These are phyloP conservation scores for Ogataea parapolymorpha DNA, from an alignment of 805 yeast genomes.

Conservation along the genomic window DNA sequence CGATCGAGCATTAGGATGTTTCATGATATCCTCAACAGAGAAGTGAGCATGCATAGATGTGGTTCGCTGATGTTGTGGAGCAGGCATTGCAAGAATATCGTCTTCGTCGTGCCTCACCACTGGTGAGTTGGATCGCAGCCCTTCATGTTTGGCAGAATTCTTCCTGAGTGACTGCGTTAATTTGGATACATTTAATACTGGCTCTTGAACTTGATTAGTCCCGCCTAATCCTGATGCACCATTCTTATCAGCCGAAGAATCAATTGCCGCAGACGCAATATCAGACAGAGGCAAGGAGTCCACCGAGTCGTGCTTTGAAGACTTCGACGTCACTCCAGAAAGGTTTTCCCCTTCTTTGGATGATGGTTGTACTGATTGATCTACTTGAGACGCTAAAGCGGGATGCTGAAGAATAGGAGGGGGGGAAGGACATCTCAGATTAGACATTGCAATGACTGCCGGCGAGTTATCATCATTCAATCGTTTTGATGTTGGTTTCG, in stretches of 20 bases:
- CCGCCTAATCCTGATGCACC: background rate
- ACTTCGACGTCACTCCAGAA: conserved; percentile 1
- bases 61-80: conserved; percentile 43
- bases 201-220: background rate
- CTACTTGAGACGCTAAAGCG: conserved; percentile 2
- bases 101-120: conserved; percentile 1
- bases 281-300: background rate
- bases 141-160: conserved; percentile 3
- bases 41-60: conserved; percentile 80
- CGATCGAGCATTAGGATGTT: conserved; percentile 40
- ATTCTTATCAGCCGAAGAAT: no score
- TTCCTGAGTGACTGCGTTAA: conserved; percentile 26
- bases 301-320: background rate
- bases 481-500: conserved; percentile 14
- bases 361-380: no score
- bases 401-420: conserved; percentile 55
- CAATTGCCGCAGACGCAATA: background rate
- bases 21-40: conserved; percentile 63
- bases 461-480: conserved; percentile 35
- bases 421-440: conserved; percentile 66
- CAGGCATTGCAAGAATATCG: conserved; percentile 2
- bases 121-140: background rate
- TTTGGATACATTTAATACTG: conserved; percentile 11
- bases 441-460: conserved; percentile 54
- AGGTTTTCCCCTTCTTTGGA: conserved; percentile 8